Percentiles rank a stretch among this genome's conserved stretches.
These are phyloP conservation scores for Solanum piurae DNA, from an alignment of 257 asterid genomes.

Conservation along the genomic window DNA sequence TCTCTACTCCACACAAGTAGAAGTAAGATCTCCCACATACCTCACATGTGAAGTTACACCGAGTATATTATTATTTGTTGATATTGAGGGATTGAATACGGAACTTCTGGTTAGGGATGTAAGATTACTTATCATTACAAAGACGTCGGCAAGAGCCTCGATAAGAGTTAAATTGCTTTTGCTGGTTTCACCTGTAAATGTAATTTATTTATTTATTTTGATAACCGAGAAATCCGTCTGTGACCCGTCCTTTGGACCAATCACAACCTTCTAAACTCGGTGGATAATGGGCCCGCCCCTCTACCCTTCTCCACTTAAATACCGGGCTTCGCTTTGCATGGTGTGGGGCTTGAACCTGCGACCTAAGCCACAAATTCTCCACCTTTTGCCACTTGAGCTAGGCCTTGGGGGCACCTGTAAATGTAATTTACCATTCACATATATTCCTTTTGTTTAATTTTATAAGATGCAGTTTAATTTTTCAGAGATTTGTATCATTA, in stretches of 20 bases:
- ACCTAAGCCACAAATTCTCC: too few relatives aligned
- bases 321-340: too few relatives aligned
- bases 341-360: too few relatives aligned
- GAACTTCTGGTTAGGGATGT: background rate
- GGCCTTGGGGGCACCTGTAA: too few relatives aligned
- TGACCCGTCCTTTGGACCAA: too few relatives aligned
- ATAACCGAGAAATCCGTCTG: too few relatives aligned
- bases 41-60: fast-evolving
- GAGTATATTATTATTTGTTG: background rate
- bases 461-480: background rate
- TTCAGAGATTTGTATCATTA: background rate
- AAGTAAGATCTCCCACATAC: background rate
- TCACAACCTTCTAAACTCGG: too few relatives aligned
- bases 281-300: too few relatives aligned
- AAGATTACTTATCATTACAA: too few relatives aligned
- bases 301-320: too few relatives aligned
- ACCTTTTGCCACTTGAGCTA: too few relatives aligned
- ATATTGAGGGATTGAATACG: fast-evolving
- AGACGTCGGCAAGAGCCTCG: background rate
- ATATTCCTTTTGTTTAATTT: background rate
- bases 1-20: background rate
- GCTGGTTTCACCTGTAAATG: background rate
- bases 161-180: background rate
- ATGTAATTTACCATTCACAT: background rate
- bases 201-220: background rate